These are phyloP conservation scores for Podospora anserina DNA, from an alignment of 495 filamentous ascomycete genomes.

Conservation along the genomic window DNA sequence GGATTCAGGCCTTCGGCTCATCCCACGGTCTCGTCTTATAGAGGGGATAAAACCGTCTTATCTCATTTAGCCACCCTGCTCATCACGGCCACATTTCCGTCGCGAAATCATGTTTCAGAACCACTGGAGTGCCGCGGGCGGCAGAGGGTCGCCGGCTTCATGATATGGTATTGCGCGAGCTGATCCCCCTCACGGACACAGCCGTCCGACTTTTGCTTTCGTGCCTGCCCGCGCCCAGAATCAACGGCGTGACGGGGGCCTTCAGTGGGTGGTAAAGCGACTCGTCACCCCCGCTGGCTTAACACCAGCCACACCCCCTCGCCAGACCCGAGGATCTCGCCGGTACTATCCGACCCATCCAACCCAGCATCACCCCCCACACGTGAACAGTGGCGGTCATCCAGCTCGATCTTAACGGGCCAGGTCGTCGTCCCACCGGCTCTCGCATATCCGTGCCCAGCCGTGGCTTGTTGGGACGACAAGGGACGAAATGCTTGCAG, in stretches of 20 bases:
- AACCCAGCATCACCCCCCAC: constrained; percentile 3
- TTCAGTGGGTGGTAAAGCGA: no score
- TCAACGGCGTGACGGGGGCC: no score
- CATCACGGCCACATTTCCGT: neutral
- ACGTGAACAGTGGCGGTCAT: constrained; percentile 6
- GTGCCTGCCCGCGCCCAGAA: no score
- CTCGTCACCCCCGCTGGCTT: constrained; percentile 12
- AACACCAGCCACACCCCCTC: constrained; percentile 10
- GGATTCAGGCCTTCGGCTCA: no score
- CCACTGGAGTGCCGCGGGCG: neutral
- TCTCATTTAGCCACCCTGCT: no score
- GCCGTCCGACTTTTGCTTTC: no score
- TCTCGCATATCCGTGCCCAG: constrained; percentile 1
- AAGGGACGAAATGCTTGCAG: no score
- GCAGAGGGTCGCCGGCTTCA: neutral
- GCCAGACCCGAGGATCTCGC: neutral
- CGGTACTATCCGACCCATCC: neutral
- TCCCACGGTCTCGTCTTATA: no score
- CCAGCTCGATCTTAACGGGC: neutral
- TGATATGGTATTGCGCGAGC: no score
- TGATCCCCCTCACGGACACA: no score
- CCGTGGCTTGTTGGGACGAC: neutral
- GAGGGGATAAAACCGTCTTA: no score
- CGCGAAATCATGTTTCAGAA: neutral
- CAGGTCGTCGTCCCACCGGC: neutral